Evolutionary conservation across 139 green algal species (phyloP).

Genomic region (Volvox africanus): DNA sequence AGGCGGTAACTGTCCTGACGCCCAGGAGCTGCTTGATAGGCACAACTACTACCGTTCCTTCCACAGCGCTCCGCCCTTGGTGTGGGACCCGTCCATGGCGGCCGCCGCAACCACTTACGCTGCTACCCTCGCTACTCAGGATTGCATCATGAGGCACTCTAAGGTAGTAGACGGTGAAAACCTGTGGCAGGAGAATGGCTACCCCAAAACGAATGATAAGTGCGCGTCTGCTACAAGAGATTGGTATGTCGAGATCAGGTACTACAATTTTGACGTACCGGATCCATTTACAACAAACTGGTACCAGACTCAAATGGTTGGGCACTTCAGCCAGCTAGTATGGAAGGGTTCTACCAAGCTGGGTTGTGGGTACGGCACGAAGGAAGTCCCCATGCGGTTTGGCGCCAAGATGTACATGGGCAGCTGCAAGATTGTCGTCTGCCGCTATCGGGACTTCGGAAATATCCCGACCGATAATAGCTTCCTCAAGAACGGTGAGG

Average conservation of each 20-base stretch:
- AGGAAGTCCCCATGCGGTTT: not conserved
- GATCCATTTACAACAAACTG: not conserved
- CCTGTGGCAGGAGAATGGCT: not conserved
- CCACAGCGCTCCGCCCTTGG: not conserved
- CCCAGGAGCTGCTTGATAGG: not conserved
- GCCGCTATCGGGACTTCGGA: not conserved
- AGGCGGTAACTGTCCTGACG: slow-evolving; percentile 18
- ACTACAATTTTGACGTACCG: not conserved
- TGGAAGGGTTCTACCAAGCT: not conserved
- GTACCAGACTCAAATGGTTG: not conserved
- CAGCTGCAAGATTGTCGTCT: slow-evolving; percentile 15
- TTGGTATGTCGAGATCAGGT: not conserved
- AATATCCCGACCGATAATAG: not conserved
- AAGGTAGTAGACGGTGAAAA: slow-evolving; percentile 9
- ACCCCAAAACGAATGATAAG: not conserved
- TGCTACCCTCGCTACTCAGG: not conserved
- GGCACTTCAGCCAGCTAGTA: not conserved
- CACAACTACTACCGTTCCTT: not conserved
- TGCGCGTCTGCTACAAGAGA: not conserved
- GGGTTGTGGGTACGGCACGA: not conserved
- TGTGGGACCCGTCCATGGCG: not conserved
- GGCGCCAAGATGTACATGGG: not conserved
- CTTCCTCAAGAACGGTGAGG: slow-evolving; percentile 1
- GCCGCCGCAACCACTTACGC: not conserved
- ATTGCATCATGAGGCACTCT: not conserved